These are phyloP conservation scores for Plenodomus lindquistii DNA, from an alignment of 2,329 filamentous ascomycete species.

Conservation along the genomic window DNA sequence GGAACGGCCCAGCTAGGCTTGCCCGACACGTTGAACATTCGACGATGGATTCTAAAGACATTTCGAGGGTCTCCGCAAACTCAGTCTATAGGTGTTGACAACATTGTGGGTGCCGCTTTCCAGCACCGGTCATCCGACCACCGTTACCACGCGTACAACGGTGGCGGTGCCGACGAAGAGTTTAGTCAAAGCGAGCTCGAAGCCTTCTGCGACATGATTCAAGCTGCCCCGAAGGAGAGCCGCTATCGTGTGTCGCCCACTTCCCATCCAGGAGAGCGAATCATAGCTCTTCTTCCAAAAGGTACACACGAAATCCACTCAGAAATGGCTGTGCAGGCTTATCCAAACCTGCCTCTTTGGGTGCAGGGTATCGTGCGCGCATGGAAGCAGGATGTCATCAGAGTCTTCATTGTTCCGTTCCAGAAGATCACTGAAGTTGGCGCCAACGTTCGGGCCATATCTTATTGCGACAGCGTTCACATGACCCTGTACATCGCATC, in stretches of 20 bases:
- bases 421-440: constrained; percentile 34
- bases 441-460: constrained; percentile 45
- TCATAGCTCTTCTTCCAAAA: constrained; percentile 48
- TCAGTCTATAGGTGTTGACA: constrained; percentile 23
- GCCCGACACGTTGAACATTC: constrained; percentile 41
- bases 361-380: constrained; percentile 34
- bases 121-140: constrained; percentile 24
- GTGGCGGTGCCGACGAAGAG: constrained; percentile 49
- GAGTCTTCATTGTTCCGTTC: constrained; percentile 41
- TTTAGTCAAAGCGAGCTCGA: constrained; percentile 58
- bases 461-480: constrained; percentile 31
- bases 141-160: constrained; percentile 51
- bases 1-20: constrained; percentile 54
- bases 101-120: constrained; percentile 30
- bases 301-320: constrained; percentile 44
- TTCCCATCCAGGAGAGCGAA: constrained; percentile 50
- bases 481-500: constrained; percentile 39
- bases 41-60: constrained; percentile 33
- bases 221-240: constrained; percentile 47
- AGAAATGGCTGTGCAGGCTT: constrained; percentile 47
- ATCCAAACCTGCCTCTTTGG: constrained; percentile 46
- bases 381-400: constrained; percentile 40
- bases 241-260: constrained; percentile 48
- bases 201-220: constrained; percentile 50
- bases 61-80: constrained; percentile 6